Base-by-base conservation (phyloP, 2,329 filamentous ascomycete species). In the Xenoacremonium recifei region DNA sequence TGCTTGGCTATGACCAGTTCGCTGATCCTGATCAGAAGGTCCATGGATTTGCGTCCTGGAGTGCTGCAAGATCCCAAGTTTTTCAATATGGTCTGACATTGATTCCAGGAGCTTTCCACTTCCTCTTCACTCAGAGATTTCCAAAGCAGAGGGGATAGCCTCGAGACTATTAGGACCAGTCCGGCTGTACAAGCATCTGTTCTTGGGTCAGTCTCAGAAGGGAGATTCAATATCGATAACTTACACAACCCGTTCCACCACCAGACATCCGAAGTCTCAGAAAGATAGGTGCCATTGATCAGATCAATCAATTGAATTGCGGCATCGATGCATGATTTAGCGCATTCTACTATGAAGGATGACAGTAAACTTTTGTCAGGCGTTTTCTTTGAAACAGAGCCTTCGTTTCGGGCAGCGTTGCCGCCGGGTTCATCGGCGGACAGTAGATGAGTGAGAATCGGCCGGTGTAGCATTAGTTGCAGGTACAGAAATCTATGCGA, bases 171-270 rank as follows among this genome's bases (percentile, higher is more conserved):
- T 11, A 55, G 37, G n/a, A 55, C 40, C 15, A 53, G 41, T 6
- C 49, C 44, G 6, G 43, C 40, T 2, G 49, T 52, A 27, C 45
- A 47, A 2, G 46, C 40, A 34, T 55, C 51, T n/a, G n/a, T n/a
- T n/a, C n/a, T n/a, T 55, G 17, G 3, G 17, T 17, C 30, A 27
- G 30, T 31, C 13, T 32, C 13, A 10, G 15, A 5, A 25, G 7
- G 21, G 21, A 15, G 6, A 23, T 7, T 9, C 9, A 13, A 27
- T 7, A n/a, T 11, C n/a, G 9, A 6, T 20, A 3, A n/a, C n/a
- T 27, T 54, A 66, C 65, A 68, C 13, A 67, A 64, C 9, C 60
- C 62, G 40, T 67, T 67, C 44, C 66, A 67, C 65, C 65, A 68
- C 65, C 63, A 66, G 4, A 57, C 51, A 17, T 61, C 62, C 3